Percentiles rank a stretch among this genome's conserved stretches.
These are phyloP conservation scores for Chionographis japonica DNA, from an alignment of 106 monocot species.

Conservation along the genomic window DNA sequence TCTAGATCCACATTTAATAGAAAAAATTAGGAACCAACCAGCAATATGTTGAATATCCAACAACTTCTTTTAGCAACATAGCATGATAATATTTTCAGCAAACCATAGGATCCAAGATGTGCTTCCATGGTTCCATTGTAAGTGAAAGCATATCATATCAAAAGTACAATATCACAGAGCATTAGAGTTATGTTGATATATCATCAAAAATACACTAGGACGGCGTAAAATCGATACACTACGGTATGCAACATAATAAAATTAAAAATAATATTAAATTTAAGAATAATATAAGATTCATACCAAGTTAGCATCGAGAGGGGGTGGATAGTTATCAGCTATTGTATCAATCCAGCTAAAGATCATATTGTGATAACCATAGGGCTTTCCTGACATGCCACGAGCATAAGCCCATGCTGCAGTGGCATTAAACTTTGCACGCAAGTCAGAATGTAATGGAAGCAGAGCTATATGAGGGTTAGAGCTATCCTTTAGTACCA, in stretches of 20 bases:
- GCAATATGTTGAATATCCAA: too few relatives aligned
- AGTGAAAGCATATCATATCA: not conserved
- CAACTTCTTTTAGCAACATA: too few relatives aligned
- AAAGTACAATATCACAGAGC: not conserved
- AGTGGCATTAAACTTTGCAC: conserved; percentile 73
- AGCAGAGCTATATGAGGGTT: conserved; percentile 91
- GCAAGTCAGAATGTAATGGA: conserved; percentile 80
- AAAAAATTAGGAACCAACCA: too few relatives aligned
- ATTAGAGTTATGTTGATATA: not conserved
- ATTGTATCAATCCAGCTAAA: conserved; percentile 99
- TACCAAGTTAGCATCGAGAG: conserved; percentile 95
- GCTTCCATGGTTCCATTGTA: too few relatives aligned
- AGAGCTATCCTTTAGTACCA: conserved; percentile 69
- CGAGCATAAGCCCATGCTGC: conserved; percentile 91
- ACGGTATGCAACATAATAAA: not conserved
- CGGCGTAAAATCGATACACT: not conserved
- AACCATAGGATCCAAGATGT: too few relatives aligned
- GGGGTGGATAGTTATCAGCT: conserved; percentile 83
- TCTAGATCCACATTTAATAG: too few relatives aligned
- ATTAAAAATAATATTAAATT: not conserved
- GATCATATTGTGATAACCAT: conserved; percentile 99
- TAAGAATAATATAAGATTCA: not conserved
- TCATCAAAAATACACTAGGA: conserved; percentile 2
- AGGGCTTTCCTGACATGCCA: conserved; percentile 86
- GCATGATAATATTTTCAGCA: too few relatives aligned